A percentile compares a stretch with the other conserved stretches of the same genome.
These are phyloP conservation scores for Lactarius indigo DNA, from an alignment of 768 basidiomycete genomes.

Conservation along the genomic window DNA sequence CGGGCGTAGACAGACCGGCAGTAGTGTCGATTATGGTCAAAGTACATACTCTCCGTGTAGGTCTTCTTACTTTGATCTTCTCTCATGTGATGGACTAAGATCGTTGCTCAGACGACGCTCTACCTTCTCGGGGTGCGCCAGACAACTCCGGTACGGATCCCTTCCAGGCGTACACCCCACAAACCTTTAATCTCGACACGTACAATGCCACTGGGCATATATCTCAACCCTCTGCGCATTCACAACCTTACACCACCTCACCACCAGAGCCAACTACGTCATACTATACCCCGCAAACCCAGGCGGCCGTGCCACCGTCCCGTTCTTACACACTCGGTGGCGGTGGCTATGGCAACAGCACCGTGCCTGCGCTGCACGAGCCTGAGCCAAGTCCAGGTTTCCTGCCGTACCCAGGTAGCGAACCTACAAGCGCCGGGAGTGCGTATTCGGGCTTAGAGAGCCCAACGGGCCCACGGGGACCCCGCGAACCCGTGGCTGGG, in stretches of 20 bases:
- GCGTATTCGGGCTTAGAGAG: constrained; percentile 13
- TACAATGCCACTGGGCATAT: constrained; percentile 39
- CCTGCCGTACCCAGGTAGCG: constrained; percentile 26
- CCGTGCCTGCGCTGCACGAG: constrained; percentile 32
- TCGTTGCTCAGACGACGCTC: constrained; percentile 48
- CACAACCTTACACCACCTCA: constrained; percentile 19
- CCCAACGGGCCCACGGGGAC: constrained; percentile 3
- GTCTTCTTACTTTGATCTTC: background rate
- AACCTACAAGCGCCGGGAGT: constrained; percentile 8
- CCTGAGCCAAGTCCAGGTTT: constrained; percentile 18
- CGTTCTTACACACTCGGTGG: constrained; percentile 58
- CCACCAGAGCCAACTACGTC: constrained; percentile 13
- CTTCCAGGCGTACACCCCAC: constrained; percentile 38
- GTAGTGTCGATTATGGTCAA: constrained; percentile 48
- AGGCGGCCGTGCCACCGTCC: background rate
- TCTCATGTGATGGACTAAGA: background rate
- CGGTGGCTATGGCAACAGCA: constrained; percentile 50
- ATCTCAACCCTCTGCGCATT: constrained; percentile 8
- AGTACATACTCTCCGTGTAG: constrained; percentile 48
- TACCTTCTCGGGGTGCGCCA: constrained; percentile 48
- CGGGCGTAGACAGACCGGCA: constrained; percentile 31
- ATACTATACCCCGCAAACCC: constrained; percentile 18
- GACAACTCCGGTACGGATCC: constrained; percentile 39
- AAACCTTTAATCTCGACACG: constrained; percentile 36
- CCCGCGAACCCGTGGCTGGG: background rate